Conservation (phyloP, 2,329 filamentous ascomycete species). For the Phialophora tarda region DNA sequence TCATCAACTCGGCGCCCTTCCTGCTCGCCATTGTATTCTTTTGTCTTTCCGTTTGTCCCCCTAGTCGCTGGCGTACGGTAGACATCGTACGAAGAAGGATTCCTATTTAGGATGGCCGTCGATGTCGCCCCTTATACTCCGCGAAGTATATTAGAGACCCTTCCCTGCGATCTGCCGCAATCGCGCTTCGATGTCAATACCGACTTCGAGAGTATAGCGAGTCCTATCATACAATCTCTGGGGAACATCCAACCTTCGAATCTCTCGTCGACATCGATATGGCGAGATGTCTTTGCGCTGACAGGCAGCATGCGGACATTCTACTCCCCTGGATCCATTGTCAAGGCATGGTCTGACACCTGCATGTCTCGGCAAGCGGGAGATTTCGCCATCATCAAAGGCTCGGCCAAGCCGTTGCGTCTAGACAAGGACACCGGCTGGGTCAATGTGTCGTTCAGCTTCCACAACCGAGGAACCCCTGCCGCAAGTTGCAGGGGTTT, state of each 20-base stretch:
- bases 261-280: slow-evolving; percentile 31
- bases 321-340: slow-evolving; percentile 34
- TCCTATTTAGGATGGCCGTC: slow-evolving; percentile 5
- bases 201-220: slow-evolving; percentile 24
- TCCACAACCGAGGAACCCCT: slow-evolving; percentile 14
- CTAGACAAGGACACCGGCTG: slow-evolving; percentile 25
- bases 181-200: slow-evolving; percentile 13
- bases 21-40: background rate
- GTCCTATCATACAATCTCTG: slow-evolving; percentile 13
- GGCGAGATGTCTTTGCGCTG: slow-evolving; percentile 41
- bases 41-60: background rate
- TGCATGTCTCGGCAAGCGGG: slow-evolving; percentile 9
- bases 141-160: slow-evolving; percentile 22
- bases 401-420: slow-evolving; percentile 13
- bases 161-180: slow-evolving; percentile 23
- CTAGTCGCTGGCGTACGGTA: background rate
- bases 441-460: slow-evolving; percentile 28
- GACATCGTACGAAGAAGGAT: background rate
- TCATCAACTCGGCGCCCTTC: background rate
- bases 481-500: slow-evolving; percentile 23
- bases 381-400: slow-evolving; percentile 17
- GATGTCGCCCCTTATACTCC: slow-evolving; percentile 20
- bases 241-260: slow-evolving; percentile 1
- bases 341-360: slow-evolving; percentile 35
- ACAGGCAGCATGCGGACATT: slow-evolving; percentile 41